A percentile compares a stretch with the other conserved stretches of the same genome.
phyloP scores from a whole-genome alignment of 495 filamentous ascomycete genomes.

The Trichoderma gamsii region DNA sequence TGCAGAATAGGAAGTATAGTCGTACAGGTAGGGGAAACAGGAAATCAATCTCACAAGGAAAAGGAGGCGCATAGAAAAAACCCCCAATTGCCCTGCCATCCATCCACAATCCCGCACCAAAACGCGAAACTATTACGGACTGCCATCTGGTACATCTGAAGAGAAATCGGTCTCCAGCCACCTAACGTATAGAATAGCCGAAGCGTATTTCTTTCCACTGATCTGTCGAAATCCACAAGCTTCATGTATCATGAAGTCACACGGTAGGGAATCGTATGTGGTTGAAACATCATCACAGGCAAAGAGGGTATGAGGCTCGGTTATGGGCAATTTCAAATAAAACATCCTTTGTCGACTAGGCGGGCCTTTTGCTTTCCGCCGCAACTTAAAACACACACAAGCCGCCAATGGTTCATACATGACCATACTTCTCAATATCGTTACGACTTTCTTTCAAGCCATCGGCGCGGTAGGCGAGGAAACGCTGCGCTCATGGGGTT shows the following conservation, averaged over 20 bases:
- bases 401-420: not conserved
- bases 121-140: not conserved
- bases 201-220: not conserved
- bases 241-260: too few relatives aligned
- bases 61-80: too few relatives aligned
- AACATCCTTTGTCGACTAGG: not conserved
- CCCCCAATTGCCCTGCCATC: not conserved
- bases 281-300: too few relatives aligned
- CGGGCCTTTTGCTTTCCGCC: too few relatives aligned
- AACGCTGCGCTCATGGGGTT: not conserved
- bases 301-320: not conserved
- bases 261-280: too few relatives aligned
- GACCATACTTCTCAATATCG: not conserved
- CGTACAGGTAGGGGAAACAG: not conserved
- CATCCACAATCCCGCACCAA: not conserved
- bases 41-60: not conserved
- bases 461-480: not conserved
- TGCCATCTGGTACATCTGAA: not conserved
- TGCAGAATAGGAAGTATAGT: not conserved
- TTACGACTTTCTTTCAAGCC: constrained; percentile 1
- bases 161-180: not conserved
- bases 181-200: not conserved
- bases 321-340: not conserved
- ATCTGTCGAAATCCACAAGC: not conserved
- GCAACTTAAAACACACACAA: too few relatives aligned